These are phyloP conservation scores for Rhizopus arrhizus DNA, from an alignment of 371 early-diverging fungal genomes.

Conservation along the genomic window DNA sequence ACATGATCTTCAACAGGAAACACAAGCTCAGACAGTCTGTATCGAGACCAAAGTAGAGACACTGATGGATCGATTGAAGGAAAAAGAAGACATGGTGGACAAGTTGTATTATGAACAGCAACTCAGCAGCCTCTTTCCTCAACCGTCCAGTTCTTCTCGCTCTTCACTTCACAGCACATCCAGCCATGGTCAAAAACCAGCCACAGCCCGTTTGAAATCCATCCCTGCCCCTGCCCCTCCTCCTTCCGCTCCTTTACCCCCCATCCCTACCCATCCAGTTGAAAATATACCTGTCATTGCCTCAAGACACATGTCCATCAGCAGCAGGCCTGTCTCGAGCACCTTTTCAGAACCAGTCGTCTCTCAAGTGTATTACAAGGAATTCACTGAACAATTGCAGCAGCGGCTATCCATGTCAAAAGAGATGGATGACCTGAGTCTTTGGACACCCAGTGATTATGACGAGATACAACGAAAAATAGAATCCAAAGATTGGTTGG, in stretches of 20 bases:
- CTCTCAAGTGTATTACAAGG: conserved; percentile 19
- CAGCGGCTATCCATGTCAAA: conserved; percentile 29
- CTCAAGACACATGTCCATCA: not conserved
- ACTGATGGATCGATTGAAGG: conserved; percentile 8
- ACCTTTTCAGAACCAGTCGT: not conserved
- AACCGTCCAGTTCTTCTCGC: too few relatives aligned
- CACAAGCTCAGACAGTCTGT: conserved; percentile 8
- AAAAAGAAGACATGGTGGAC: conserved; percentile 14
- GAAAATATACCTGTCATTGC: not conserved
- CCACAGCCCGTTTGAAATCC: too few relatives aligned
- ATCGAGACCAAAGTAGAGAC: conserved; percentile 30
- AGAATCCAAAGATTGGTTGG: conserved; percentile 19
- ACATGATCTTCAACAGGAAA: conserved; percentile 15
- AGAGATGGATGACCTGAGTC: conserved; percentile 31
- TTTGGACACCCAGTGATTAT: conserved; percentile 33
- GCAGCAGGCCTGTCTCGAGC: conserved; percentile 11
- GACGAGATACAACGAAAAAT: conserved; percentile 26
- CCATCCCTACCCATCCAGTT: conserved; percentile 16
- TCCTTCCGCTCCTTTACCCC: conserved; percentile 30
- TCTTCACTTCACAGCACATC: too few relatives aligned
- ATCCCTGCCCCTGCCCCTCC: conserved; percentile 31
- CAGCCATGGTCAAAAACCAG: too few relatives aligned
- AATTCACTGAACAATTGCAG: conserved; percentile 32
- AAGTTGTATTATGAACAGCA: conserved; percentile 10
- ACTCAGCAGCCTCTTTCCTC: not conserved